Evolutionary conservation across 352 stramenopile genomes (phyloP).

Genomic region (Phytophthora aleatoria): DNA sequence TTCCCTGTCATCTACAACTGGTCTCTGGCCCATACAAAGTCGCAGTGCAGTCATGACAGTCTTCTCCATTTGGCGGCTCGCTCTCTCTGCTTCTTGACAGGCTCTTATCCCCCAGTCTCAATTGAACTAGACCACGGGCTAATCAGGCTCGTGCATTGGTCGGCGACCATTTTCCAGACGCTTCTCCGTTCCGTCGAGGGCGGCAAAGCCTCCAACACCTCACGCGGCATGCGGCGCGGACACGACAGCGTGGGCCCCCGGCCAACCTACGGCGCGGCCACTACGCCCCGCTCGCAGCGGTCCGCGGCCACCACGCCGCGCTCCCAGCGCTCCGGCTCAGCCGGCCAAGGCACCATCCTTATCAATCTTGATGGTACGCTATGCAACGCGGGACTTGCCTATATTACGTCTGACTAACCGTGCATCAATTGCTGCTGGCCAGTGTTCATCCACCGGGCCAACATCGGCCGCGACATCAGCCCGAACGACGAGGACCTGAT

Average conservation of each 20-base stretch:
- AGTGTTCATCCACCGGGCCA: conserved; percentile 74
- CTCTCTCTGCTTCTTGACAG: conserved; percentile 18
- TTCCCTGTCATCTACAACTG: conserved; percentile 15
- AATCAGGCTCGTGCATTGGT: conserved; percentile 3
- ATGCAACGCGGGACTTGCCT: neutral
- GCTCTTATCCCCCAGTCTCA: conserved; percentile 31
- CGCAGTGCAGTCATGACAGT: conserved; percentile 7
- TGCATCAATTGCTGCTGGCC: neutral
- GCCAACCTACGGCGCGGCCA: conserved; percentile 25
- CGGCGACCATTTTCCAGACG: conserved; percentile 28
- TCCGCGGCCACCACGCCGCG: conserved; percentile 25
- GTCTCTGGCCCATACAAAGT: conserved; percentile 28
- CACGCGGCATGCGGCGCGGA: conserved; percentile 40
- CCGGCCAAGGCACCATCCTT: conserved; percentile 53
- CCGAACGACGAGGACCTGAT: conserved; percentile 76
- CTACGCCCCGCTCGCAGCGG: conserved; percentile 21
- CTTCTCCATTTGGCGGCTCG: conserved; percentile 19
- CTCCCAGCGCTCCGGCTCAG: conserved; percentile 29
- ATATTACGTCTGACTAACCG: conserved; percentile 2
- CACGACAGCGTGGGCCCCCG: conserved; percentile 29
- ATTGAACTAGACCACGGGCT: conserved; percentile 18
- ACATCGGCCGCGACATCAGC: conserved; percentile 76
- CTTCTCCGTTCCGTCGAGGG: conserved; percentile 21
- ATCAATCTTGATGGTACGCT: conserved; percentile 65
- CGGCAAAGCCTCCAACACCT: conserved; percentile 23